These are phyloP conservation scores for Acacia confusa DNA, from an alignment of 306 rosid species.

Conservation along the genomic window DNA sequence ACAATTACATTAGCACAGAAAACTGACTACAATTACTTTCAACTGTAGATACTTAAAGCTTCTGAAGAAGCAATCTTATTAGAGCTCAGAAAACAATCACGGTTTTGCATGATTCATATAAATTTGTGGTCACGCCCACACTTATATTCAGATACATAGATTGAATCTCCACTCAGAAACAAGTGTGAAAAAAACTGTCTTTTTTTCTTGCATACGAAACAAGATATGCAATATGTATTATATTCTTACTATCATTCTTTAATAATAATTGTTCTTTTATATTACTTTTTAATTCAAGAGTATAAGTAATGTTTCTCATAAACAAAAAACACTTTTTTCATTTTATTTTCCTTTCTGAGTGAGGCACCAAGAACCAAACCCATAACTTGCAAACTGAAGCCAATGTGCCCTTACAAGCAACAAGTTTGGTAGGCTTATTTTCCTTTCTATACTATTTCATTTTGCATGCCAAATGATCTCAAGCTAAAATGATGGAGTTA, in stretches of 20 bases:
- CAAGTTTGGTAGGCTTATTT: not conserved
- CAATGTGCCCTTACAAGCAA: not conserved
- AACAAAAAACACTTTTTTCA: not conserved
- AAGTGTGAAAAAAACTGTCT: not conserved
- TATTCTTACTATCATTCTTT: not conserved
- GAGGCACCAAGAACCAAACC: not conserved
- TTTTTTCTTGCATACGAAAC: not conserved
- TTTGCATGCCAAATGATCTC: not conserved
- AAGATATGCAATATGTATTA: not conserved
- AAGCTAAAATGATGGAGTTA: not conserved
- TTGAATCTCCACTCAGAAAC: not conserved
- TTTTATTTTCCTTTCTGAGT: not conserved
- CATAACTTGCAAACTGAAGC: not conserved
- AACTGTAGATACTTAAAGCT: not conserved
- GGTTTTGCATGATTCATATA: constrained; percentile 5
- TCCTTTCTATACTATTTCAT: not conserved
- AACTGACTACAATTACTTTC: not conserved
- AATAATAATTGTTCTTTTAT: not conserved
- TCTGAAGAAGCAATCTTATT: not conserved
- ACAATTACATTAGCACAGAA: not conserved
- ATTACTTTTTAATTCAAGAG: not conserved
- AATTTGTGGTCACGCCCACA: not conserved
- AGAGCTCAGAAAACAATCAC: not conserved
- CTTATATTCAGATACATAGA: constrained; percentile 1
- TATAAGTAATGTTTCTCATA: not conserved